phyloP scores from a whole-genome alignment of 345 rosid genomes.

The Salix purpurea region DNA sequence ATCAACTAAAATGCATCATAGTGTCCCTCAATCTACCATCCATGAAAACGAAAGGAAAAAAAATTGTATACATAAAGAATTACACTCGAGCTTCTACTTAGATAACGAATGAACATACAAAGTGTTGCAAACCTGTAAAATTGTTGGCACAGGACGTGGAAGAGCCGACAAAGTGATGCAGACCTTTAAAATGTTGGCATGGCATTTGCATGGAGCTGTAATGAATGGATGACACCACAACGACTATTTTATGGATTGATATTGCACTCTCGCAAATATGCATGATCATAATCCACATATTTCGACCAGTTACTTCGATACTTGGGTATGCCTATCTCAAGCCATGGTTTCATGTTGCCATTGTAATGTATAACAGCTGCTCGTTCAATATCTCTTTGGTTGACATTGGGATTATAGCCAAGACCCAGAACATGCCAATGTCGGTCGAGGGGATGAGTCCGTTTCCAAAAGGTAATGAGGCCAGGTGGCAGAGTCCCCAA shows the following conservation, averaged over 20 bases:
- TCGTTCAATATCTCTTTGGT: conserved; percentile 61
- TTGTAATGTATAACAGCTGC: conserved; percentile 77
- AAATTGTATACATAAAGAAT: conserved; percentile 33
- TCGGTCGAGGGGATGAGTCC: conserved; percentile 54
- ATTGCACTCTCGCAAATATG: conserved; percentile 75
- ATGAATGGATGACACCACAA: neutral
- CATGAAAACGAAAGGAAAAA: neutral
- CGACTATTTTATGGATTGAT: conserved; percentile 42
- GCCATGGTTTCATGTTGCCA: conserved; percentile 89
- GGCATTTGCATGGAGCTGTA: neutral
- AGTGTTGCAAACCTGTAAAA: conserved; percentile 27
- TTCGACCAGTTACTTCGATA: conserved; percentile 69
- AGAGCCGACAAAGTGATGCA: conserved; percentile 5
- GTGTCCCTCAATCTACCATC: conserved; percentile 6
- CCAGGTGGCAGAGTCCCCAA: conserved; percentile 72
- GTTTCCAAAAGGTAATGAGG: conserved; percentile 73
- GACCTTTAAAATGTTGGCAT: conserved; percentile 25
- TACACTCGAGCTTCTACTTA: conserved; percentile 6
- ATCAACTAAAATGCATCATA: conserved; percentile 6
- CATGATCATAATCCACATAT: conserved; percentile 58
- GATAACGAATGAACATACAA: conserved; percentile 9
- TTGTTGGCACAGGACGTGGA: neutral
- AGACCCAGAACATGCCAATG: conserved; percentile 74
- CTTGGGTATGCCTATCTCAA: conserved; percentile 80
- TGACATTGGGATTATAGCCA: conserved; percentile 74